These are phyloP conservation scores for Aspergillus steynii DNA, from an alignment of 495 filamentous ascomycete genomes.

Conservation along the genomic window DNA sequence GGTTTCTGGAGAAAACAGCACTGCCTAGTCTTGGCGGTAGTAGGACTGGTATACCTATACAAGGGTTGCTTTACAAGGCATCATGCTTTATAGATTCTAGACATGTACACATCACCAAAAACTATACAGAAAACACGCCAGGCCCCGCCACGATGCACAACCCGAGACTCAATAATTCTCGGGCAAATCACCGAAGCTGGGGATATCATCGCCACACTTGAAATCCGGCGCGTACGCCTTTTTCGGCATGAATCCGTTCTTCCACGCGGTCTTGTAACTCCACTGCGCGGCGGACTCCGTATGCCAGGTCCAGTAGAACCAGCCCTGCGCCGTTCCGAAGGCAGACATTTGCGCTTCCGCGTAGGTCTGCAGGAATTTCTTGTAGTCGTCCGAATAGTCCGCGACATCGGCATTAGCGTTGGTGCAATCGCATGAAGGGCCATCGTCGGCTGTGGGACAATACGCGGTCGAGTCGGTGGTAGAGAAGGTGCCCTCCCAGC, in stretches of 20 bases:
- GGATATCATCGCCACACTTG: constrained; percentile 67
- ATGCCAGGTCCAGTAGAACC: constrained; percentile 98
- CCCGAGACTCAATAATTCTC: constrained; percentile 64
- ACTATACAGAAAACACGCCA: background rate
- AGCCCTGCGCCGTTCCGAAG: constrained; percentile 90
- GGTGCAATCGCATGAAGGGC: constrained; percentile 65
- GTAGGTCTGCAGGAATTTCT: constrained; percentile 82
- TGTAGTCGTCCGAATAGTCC: constrained; percentile 72
- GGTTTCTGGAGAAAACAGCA: background rate
- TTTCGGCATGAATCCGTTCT: constrained; percentile 77
- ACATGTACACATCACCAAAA: background rate
- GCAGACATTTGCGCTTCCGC: constrained; percentile 93
- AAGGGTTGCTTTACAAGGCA: background rate
- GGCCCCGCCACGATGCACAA: background rate
- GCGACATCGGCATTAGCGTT: constrained; percentile 71
- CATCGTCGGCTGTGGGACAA: constrained; percentile 64
- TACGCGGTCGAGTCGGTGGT: constrained; percentile 61
- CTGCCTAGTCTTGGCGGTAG: background rate
- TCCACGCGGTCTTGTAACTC: constrained; percentile 87
- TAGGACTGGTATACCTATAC: background rate
- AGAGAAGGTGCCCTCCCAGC: constrained; percentile 83
- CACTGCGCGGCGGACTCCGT: constrained; percentile 83
- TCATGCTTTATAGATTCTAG: background rate
- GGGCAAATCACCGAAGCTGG: constrained; percentile 65
- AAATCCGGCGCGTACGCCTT: constrained; percentile 77